These are phyloP conservation scores for Phyllostachys edulis DNA, from an alignment of 176 grass and related monocot species.

Conservation along the genomic window DNA sequence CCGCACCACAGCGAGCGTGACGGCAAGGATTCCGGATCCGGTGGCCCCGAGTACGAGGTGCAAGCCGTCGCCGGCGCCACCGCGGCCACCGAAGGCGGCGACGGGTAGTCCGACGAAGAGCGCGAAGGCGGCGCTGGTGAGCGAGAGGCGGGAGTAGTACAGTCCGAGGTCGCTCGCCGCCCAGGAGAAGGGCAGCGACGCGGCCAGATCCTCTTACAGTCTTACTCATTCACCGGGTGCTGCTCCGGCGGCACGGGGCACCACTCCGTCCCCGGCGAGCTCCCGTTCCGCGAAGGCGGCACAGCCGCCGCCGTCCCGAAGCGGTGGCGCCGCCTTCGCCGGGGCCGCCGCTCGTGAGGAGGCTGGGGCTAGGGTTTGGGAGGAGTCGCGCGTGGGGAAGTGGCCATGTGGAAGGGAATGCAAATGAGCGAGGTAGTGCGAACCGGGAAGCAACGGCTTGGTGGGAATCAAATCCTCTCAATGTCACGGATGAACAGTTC, in stretches of 20 bases:
- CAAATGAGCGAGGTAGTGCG: constrained; percentile 19
- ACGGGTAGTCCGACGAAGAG: constrained; percentile 77
- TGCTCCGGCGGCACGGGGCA: constrained; percentile 90
- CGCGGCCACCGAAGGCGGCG: no score
- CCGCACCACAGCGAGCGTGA: constrained; percentile 79
- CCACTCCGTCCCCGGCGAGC: constrained; percentile 81
- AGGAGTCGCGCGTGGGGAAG: constrained; percentile 26
- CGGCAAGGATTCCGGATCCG: constrained; percentile 68
- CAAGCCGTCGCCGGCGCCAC: constrained; percentile 43
- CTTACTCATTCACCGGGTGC: constrained; percentile 93
- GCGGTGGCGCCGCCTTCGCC: not conserved
- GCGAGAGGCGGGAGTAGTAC: constrained; percentile 70
- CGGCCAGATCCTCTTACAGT: constrained; percentile 62
- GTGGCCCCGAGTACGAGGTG: constrained; percentile 68
- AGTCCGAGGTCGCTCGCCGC: constrained; percentile 50
- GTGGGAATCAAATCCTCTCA: no score
- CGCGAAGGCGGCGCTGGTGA: constrained; percentile 57
- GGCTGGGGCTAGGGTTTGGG: not conserved
- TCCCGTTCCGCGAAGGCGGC: constrained; percentile 82
- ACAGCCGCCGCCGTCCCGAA: not conserved
- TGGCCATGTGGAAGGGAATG: constrained; percentile 42
- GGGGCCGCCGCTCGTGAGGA: not conserved
- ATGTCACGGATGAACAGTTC: no score
- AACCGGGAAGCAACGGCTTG: constrained; percentile 40
- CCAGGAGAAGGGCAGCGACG: constrained; percentile 85